Percentiles rank a stretch among this genome's conserved stretches.
phyloP scores from a whole-genome alignment of 2,329 filamentous ascomycete species.

The Ophiostoma montium region DNA sequence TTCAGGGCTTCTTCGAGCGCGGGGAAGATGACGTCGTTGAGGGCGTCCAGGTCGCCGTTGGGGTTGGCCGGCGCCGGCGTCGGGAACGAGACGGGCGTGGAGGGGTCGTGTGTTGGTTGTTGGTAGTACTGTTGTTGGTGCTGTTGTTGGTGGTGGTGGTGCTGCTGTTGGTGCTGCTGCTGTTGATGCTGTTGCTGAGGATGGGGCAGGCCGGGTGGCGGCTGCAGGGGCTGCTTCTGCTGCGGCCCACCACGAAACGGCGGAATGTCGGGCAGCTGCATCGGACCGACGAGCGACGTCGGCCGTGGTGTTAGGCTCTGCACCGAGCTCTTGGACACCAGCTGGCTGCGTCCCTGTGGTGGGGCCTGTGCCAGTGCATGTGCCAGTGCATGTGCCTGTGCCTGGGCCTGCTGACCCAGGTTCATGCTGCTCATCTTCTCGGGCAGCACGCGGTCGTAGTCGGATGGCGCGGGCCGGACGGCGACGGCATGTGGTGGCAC shows the following conservation, averaged over 20 bases:
- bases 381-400: no score
- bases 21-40: slow-evolving; percentile 84
- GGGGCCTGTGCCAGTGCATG: no score
- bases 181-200: neutral
- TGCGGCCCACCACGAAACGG: slow-evolving; percentile 32
- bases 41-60: slow-evolving; percentile 64
- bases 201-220: slow-evolving; percentile 2
- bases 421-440: slow-evolving; percentile 46
- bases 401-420: no score
- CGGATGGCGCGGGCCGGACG: slow-evolving; percentile 31
- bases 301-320: slow-evolving; percentile 21
- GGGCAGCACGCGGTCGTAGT: slow-evolving; percentile 47
- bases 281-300: slow-evolving; percentile 25
- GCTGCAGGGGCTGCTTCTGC: slow-evolving; percentile 13
- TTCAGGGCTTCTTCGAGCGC: slow-evolving; percentile 84
- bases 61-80: slow-evolving; percentile 41
- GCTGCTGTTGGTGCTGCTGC: neutral
- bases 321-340: slow-evolving; percentile 20
- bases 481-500: slow-evolving; percentile 25
- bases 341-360: slow-evolving; percentile 10
- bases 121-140: neutral
- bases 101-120: neutral
- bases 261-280: slow-evolving; percentile 40
- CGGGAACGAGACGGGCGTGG: slow-evolving; percentile 34
- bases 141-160: neutral